Percentiles rank a stretch among this genome's conserved stretches.
Conservation (phyloP, 164 flowering plant species). For the Sextonia rubra region DNA sequence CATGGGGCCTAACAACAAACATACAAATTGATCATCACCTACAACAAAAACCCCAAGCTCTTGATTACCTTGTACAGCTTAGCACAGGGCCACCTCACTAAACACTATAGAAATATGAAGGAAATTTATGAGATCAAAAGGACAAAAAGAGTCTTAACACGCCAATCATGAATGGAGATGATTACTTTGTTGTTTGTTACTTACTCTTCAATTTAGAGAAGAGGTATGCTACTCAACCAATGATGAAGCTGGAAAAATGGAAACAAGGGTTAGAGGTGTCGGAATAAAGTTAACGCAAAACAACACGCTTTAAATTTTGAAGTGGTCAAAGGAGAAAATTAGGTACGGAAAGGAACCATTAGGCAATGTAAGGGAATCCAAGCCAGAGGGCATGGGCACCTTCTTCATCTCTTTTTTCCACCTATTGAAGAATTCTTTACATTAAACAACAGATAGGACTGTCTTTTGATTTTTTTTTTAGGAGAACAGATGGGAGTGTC, state of each 20-base stretch:
- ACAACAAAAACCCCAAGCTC: no score
- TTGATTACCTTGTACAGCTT: no score
- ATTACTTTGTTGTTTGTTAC: no score
- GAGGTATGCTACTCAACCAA: background rate
- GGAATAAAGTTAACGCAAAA: slow-evolving; percentile 43
- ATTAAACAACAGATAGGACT: background rate
- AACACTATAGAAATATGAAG: no score
- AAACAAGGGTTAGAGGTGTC: slow-evolving; percentile 35
- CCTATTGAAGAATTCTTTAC: background rate
- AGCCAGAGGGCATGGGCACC: slow-evolving; percentile 30
- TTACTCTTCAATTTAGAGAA: background rate
- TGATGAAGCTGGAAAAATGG: slow-evolving; percentile 4
- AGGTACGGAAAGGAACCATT: slow-evolving; percentile 15
- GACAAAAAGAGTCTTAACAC: no score
- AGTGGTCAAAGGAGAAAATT: slow-evolving; percentile 1
- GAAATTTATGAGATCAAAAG: no score
- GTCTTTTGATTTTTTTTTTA: no score
- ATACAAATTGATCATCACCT: no score
- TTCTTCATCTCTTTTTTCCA: slow-evolving; percentile 5
- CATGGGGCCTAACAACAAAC: no score
- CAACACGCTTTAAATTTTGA: slow-evolving; percentile 7
- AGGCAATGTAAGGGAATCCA: slow-evolving; percentile 28
- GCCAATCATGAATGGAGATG: no score
- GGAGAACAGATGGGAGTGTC: no score
- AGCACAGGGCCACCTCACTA: no score